phyloP scores from a whole-genome alignment of 306 rosid species.

The Casuarina equisetifolia region DNA sequence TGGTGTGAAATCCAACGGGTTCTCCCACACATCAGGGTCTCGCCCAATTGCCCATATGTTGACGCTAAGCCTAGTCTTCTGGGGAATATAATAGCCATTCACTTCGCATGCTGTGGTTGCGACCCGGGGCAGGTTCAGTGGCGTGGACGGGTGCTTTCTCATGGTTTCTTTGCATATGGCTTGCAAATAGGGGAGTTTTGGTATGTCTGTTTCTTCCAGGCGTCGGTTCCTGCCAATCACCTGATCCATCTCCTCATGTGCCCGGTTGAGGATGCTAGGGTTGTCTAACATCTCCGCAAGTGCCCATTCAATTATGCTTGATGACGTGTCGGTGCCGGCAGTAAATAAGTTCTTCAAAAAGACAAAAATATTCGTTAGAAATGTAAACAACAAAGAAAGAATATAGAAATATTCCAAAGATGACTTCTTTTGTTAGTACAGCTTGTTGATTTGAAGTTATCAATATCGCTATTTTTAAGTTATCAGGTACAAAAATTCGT shows the following conservation, averaged over 20 bases:
- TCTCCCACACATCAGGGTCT: conserved; percentile 54
- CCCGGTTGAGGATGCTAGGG: conserved; percentile 33
- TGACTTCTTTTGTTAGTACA: too few species aligned
- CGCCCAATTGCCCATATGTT: conserved; percentile 60
- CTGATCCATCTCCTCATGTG: conserved; percentile 48
- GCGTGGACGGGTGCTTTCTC: conserved; percentile 50
- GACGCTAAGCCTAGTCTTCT: conserved; percentile 41
- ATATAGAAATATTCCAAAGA: too few species aligned
- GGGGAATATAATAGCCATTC: conserved; percentile 44
- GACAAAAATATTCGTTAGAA: too few species aligned
- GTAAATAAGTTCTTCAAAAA: conserved; percentile 41
- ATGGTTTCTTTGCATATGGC: conserved; percentile 53
- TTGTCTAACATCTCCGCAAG: conserved; percentile 43
- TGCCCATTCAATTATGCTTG: conserved; percentile 55
- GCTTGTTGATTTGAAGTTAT: too few species aligned
- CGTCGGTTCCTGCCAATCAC: conserved; percentile 37
- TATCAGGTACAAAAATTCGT: too few species aligned
- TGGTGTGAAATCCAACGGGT: conserved; percentile 41
- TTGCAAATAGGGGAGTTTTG: conserved; percentile 40
- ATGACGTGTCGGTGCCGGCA: conserved; percentile 53
- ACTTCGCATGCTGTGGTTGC: conserved; percentile 38
- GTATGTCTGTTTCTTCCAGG: conserved; percentile 34
- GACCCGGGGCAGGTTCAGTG: conserved; percentile 45
- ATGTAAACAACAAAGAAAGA: too few species aligned
- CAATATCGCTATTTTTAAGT: too few species aligned